These are phyloP conservation scores for Pseudogymnoascus sp. DNA, from an alignment of 2,329 filamentous ascomycete species.

Conservation along the genomic window DNA sequence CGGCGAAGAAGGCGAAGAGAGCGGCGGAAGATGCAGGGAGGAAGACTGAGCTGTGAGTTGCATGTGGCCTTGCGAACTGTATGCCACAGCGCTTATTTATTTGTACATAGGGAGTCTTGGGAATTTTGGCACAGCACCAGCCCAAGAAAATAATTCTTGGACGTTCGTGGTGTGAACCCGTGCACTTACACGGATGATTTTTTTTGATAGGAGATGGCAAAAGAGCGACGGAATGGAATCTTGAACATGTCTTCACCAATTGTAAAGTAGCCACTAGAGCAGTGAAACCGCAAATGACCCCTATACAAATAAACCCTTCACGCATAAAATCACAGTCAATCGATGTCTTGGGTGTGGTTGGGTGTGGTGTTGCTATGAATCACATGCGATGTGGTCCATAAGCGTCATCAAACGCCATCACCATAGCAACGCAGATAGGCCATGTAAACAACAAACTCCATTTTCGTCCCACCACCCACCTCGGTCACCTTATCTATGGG, in stretches of 20 bases:
- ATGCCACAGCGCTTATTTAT: neutral
- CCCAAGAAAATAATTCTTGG: neutral
- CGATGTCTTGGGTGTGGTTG: neutral
- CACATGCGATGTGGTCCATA: neutral
- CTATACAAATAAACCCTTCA: neutral
- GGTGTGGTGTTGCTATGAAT: neutral
- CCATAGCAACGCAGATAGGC: conserved; percentile 4
- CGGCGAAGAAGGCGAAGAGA: neutral
- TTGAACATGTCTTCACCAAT: neutral
- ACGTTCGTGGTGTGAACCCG: neutral
- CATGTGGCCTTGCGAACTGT: neutral
- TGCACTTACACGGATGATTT: neutral
- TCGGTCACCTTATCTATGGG: neutral
- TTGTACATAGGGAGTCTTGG: conserved; percentile 4
- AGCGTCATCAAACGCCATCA: neutral
- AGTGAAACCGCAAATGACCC: neutral
- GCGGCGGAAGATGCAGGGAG: neutral
- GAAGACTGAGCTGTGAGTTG: conserved; percentile 8
- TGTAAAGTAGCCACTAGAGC: neutral
- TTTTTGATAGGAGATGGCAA: neutral
- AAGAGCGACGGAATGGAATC: neutral
- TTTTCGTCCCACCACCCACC: neutral
- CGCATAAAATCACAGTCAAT: neutral
- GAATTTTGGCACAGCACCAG: neutral
- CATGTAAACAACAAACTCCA: conserved; percentile 8